Conservation (phyloP, 768 basidiomycete species). For the Pleurotus eryngii region DNA sequence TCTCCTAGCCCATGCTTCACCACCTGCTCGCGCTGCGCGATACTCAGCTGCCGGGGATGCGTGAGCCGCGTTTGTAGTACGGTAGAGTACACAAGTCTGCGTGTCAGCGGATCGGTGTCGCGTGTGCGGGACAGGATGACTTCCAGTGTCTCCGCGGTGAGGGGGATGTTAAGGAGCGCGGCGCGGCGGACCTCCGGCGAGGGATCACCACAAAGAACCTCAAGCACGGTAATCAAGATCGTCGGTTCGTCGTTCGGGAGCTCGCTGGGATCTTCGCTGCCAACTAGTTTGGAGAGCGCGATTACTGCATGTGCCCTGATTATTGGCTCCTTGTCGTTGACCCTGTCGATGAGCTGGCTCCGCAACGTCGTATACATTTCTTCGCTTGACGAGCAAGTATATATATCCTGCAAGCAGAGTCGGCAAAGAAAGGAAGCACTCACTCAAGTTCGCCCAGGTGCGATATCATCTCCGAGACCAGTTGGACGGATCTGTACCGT, state of each 20-base stretch:
- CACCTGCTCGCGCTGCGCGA: slow-evolving; percentile 79
- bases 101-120: slow-evolving; percentile 78
- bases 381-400: slow-evolving; percentile 49
- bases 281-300: slow-evolving; percentile 77
- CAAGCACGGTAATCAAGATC: slow-evolving; percentile 64
- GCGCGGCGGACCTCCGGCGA: slow-evolving; percentile 93
- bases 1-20: slow-evolving; percentile 90
- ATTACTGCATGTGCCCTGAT: slow-evolving; percentile 85
- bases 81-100: slow-evolving; percentile 72
- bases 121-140: slow-evolving; percentile 75
- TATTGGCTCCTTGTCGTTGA: slow-evolving; percentile 79
- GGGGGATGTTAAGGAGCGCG: slow-evolving; percentile 73
- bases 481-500: slow-evolving; percentile 74
- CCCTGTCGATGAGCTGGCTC: slow-evolving; percentile 67
- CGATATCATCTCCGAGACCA: slow-evolving; percentile 83
- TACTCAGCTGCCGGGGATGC: slow-evolving; percentile 70
- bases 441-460: slow-evolving; percentile 89
- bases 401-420: background rate
- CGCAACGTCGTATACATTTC: slow-evolving; percentile 73
- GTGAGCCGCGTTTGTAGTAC: slow-evolving; percentile 54
- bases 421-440: slow-evolving; percentile 25
- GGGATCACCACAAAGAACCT: slow-evolving; percentile 69
- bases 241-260: slow-evolving; percentile 46
- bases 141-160: slow-evolving; percentile 57
- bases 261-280: slow-evolving; percentile 59